phyloP scores from a whole-genome alignment of 257 asterid genomes.

The Ligustrum vulgare region DNA sequence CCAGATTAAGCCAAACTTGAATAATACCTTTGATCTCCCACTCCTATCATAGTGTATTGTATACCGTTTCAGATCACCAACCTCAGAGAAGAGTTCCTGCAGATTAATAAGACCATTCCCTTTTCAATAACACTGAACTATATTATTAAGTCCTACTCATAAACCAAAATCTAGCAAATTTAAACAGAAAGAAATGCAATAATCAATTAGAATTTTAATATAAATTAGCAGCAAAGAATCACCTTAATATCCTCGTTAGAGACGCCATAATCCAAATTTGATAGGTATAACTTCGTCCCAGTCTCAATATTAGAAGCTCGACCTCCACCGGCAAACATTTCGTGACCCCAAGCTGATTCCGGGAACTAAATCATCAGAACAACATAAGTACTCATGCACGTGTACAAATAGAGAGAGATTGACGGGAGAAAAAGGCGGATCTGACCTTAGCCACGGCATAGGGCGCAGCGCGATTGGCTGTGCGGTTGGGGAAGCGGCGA shows the following conservation, averaged over 20 bases:
- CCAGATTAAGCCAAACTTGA: slow-evolving; percentile 1
- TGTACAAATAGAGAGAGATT: too few relatives aligned
- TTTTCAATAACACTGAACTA: neutral
- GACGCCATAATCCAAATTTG: slow-evolving; percentile 53
- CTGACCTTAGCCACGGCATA: slow-evolving; percentile 27
- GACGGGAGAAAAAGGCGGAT: neutral
- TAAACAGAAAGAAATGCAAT: neutral
- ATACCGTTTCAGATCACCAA: slow-evolving; percentile 45
- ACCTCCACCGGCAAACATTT: slow-evolving; percentile 21
- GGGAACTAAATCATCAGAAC: slow-evolving; percentile 20
- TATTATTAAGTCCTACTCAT: neutral
- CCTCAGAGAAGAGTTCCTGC: slow-evolving; percentile 52
- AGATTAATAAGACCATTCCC: neutral
- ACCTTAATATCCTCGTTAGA: slow-evolving; percentile 52
- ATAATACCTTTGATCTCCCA: slow-evolving; percentile 55
- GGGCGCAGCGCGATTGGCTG: slow-evolving; percentile 29
- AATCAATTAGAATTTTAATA: neutral
- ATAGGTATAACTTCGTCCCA: slow-evolving; percentile 45
- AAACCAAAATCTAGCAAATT: neutral
- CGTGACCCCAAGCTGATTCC: slow-evolving; percentile 23
- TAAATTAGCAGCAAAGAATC: neutral
- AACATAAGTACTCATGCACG: neutral
- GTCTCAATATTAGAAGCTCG: slow-evolving; percentile 22
- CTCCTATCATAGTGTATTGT: slow-evolving; percentile 45
- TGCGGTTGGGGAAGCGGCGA: slow-evolving; percentile 27